Conservation (phyloP, 331 rosid genomes). For the Dryas integrifolia region DNA sequence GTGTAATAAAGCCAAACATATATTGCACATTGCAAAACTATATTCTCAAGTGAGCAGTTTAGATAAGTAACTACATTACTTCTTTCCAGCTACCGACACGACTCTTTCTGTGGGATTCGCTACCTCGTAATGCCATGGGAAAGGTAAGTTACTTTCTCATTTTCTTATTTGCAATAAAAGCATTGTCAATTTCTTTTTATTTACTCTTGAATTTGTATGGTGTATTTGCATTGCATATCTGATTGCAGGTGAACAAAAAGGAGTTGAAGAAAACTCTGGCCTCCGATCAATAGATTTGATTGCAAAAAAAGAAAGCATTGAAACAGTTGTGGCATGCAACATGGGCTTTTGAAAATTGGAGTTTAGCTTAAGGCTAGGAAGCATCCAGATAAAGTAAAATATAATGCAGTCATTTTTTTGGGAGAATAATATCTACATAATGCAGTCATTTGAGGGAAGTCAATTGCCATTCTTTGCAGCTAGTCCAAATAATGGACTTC, state of each 20-base stretch:
- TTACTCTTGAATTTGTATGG: not conserved
- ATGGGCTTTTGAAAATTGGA: not conserved
- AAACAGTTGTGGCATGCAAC: not conserved
- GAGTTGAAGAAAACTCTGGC: conserved; percentile 66
- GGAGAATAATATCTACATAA: not conserved
- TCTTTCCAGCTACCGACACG: conserved; percentile 66
- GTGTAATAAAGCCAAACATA: no score
- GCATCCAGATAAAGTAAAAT: not conserved
- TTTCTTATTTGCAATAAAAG: not conserved
- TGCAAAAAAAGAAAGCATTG: not conserved
- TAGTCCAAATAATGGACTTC: no score
- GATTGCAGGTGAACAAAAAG: conserved; percentile 78
- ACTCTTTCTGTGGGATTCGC: conserved; percentile 62
- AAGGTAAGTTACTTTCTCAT: conserved; percentile 51
- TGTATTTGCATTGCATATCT: conserved; percentile 2
- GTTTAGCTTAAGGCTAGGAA: not conserved
- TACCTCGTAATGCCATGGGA: conserved; percentile 96
- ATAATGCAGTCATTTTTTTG: no score
- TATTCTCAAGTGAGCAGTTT: not conserved
- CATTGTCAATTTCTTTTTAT: not conserved
- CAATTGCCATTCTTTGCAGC: no score
- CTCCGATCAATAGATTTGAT: conserved; percentile 30
- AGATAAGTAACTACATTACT: not conserved
- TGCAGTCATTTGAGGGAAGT: not conserved
- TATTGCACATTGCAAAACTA: not conserved